Evolutionary conservation across 306 rosid species (phyloP).

Genomic region (Comarum palustre): DNA sequence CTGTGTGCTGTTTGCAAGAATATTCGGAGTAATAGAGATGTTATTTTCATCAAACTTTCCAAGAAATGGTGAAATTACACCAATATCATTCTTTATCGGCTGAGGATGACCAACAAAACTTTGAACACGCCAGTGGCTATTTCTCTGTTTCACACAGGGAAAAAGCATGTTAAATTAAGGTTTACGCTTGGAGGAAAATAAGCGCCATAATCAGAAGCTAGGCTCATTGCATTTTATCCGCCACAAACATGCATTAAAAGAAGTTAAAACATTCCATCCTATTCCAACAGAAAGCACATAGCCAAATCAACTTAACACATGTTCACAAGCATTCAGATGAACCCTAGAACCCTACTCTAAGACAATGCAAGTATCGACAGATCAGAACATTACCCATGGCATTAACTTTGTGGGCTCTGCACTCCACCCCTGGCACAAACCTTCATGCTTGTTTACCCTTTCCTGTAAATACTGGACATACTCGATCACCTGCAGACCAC

Average conservation of each 20-base stretch:
- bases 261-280: neutral
- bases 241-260: conserved; percentile 7
- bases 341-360: neutral
- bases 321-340: conserved; percentile 2
- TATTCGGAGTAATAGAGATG: conserved; percentile 53
- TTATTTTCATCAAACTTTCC: conserved; percentile 78
- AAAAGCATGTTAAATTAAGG: conserved; percentile 22
- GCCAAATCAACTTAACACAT: neutral
- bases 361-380: conserved; percentile 5
- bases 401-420: conserved; percentile 82
- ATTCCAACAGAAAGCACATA: neutral
- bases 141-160: conserved; percentile 59
- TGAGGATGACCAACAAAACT: conserved; percentile 67
- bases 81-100: conserved; percentile 58
- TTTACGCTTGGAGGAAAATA: conserved; percentile 9
- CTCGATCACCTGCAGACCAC: conserved; percentile 70
- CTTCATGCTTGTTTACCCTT: conserved; percentile 79
- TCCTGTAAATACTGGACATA: conserved; percentile 92
- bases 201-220: conserved; percentile 10
- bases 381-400: conserved; percentile 75
- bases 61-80: conserved; percentile 55
- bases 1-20: conserved; percentile 47
- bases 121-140: conserved; percentile 95
- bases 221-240: conserved; percentile 4
- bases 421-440: conserved; percentile 85